A percentile compares a stretch with the other conserved stretches of the same genome.
Conservation (phyloP, 2,329 filamentous ascomycete genomes). For the Monosporascus sp. region DNA sequence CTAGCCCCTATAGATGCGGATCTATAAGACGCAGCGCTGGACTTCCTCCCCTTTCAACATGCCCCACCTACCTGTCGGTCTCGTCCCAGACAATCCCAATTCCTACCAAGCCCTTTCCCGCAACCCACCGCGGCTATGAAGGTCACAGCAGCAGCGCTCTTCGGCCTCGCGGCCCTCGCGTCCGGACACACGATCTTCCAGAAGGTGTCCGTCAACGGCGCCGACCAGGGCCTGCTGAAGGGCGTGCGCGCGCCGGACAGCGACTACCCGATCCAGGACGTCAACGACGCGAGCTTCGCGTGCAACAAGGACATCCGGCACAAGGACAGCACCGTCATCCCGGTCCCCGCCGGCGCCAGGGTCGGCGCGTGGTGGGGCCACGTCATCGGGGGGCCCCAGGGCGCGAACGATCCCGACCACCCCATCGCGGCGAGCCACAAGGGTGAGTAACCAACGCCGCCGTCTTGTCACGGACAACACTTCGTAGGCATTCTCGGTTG, state of each 20-base stretch:
- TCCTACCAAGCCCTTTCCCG: too few species aligned
- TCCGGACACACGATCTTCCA: conserved; percentile 16
- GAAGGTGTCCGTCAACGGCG: conserved; percentile 41
- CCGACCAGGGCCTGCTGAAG: conserved; percentile 43
- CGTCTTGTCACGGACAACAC: too few species aligned
- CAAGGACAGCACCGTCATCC: conserved; percentile 35
- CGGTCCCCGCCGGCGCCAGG: conserved; percentile 42
- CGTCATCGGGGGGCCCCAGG: conserved; percentile 44
- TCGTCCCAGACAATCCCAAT: too few species aligned
- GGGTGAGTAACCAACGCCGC: too few species aligned
- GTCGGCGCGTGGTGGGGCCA: conserved; percentile 46
- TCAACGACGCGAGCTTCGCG: conserved; percentile 40
- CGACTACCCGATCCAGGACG: conserved; percentile 46
- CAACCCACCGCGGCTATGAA: conserved; percentile 4
- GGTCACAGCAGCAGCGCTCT: conserved; percentile 10
- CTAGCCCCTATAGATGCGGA: not conserved
- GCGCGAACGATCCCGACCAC: conserved; percentile 38
- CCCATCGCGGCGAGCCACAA: conserved; percentile 45
- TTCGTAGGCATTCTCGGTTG: conserved; percentile 4
- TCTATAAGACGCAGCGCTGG: too few species aligned
- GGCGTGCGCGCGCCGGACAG: conserved; percentile 44
- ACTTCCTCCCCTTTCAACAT: too few species aligned
- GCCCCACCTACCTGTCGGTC: too few species aligned
- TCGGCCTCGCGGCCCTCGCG: conserved; percentile 10
- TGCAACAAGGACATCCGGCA: conserved; percentile 39